These are phyloP conservation scores for Yarrowia sp. DNA, from an alignment of 805 yeast genomes.

Conservation along the genomic window DNA sequence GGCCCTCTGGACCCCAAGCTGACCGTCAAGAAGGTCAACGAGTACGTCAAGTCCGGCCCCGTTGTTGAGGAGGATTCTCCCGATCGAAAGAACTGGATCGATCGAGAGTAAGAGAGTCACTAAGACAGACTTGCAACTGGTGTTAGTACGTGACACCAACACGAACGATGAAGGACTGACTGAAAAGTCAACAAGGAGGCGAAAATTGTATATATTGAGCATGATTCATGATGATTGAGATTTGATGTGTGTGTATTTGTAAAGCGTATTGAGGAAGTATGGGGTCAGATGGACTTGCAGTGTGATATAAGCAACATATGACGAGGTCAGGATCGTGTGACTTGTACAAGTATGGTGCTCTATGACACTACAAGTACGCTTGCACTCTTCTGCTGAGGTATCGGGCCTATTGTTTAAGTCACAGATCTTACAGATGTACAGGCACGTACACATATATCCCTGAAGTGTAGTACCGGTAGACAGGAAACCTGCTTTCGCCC, in stretches of 20 bases:
- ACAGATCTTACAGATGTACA: too few relatives aligned
- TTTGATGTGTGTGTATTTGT: background rate
- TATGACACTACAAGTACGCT: too few relatives aligned
- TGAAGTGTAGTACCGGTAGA: too few relatives aligned
- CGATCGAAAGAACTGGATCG: conserved; percentile 43
- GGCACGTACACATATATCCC: too few relatives aligned
- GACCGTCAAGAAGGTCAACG: conserved; percentile 73
- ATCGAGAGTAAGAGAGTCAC: conserved; percentile 42
- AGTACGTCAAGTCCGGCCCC: conserved; percentile 76
- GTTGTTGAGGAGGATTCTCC: conserved; percentile 46
- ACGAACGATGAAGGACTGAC: background rate
- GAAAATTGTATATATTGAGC: conserved; percentile 33
- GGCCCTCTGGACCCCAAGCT: conserved; percentile 78
- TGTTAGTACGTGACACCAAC: background rate
- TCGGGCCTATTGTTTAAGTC: too few relatives aligned
- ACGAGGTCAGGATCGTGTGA: too few relatives aligned
- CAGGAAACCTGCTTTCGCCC: too few relatives aligned
- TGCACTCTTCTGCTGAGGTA: too few relatives aligned
- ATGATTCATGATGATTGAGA: conserved; percentile 8
- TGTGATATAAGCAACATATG: too few relatives aligned
- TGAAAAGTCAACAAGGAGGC: background rate
- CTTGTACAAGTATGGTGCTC: too few relatives aligned
- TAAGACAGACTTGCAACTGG: background rate
- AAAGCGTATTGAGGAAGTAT: too few relatives aligned
- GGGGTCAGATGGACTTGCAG: too few relatives aligned